Percentiles rank a stretch among this genome's conserved stretches.
These are phyloP conservation scores for Stentor coeruleus DNA, from an alignment of 73 alveolate genomes.

Conservation along the genomic window DNA sequence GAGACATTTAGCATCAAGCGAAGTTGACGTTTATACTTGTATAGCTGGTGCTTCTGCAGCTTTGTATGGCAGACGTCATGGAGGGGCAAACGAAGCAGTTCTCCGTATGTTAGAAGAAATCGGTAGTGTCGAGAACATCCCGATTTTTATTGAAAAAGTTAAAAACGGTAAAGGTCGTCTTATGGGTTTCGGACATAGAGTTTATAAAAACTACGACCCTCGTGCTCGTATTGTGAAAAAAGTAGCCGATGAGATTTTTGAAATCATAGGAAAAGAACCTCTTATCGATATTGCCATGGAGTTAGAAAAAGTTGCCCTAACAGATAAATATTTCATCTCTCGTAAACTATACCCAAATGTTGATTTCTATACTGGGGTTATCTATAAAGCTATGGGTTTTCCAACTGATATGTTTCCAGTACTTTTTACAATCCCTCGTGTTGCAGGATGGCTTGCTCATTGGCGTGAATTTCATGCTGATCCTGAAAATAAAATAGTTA, in stretches of 20 bases:
- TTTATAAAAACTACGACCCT: conserved; percentile 83
- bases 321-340: conserved; percentile 63
- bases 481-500: conserved; percentile 81
- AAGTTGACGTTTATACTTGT: conserved; percentile 71
- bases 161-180: conserved; percentile 57
- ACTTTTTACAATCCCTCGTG: conserved; percentile 81
- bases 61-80: conserved; percentile 89
- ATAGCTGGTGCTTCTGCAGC: conserved; percentile 91
- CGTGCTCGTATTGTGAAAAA: conserved; percentile 75
- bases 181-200: conserved; percentile 94
- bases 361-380: conserved; percentile 88
- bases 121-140: conserved; percentile 66
- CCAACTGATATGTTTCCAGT: conserved; percentile 89
- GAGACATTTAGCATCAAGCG: conserved; percentile 77
- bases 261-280: conserved; percentile 81
- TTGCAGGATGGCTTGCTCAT: conserved; percentile 91
- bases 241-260: conserved; percentile 74
- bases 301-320: conserved; percentile 78
- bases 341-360: conserved; percentile 86
- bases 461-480: conserved; percentile 83
- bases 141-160: conserved; percentile 57
- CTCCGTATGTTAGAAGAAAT: conserved; percentile 78
- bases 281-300: conserved; percentile 85
- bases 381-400: conserved; percentile 89
- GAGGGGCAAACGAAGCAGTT: conserved; percentile 96